Evolutionary conservation across 2,329 filamentous ascomycete species (phyloP), one percentile per base, ranked within the genome.

Genomic region (Chrysoporthe austroafricana): DNA sequence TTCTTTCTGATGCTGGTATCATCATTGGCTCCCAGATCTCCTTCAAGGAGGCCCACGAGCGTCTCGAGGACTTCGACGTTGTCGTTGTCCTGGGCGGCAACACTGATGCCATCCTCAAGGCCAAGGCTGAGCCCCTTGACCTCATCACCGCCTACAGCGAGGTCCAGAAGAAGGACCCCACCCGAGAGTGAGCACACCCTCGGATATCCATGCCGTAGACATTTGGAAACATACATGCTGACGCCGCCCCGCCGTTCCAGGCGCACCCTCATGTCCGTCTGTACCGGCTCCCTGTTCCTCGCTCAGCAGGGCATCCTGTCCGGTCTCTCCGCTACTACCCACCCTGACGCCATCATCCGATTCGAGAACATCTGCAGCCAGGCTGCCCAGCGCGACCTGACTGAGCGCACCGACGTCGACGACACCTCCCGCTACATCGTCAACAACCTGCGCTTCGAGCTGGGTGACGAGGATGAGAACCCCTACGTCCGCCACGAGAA

Each of bases 361-460:
- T 88, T 96, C 76, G 93, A 96, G 84, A 94, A 89, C 74, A 81
- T 94, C 73, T 94, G 91, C 84, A 91, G 91, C 78, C 89, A 92
- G 71, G 88, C 89, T 60, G 87, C 91, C 58, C 87, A 88, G 67
- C 85, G 88, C 71, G 88, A 92, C 77, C 83, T 91, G 72, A 86
- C 88, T 66, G 90, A 94, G 82, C 90, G 91, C 76, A 93, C 91
- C 74, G 92, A 96, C 75, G 91, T 96, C 71, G 86, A 95, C 75
- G 92, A 96, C 76, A 90, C 92, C 71, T 85, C 86, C 75, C 87
- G 92, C 75, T 96, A 96, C 77, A 92, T 96, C 26, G 93, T 96
- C 78, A 96, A 96, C 85, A 96, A 96, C 80, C 89, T 94, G 69
- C 91, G 93, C 73, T 96, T 95, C 78, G 92, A 96, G 74, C 83